Evolutionary conservation across 2,329 filamentous ascomycete genomes (phyloP), one percentile per base, ranked within the genome.

Genomic region (Venturiaceae sp.): DNA sequence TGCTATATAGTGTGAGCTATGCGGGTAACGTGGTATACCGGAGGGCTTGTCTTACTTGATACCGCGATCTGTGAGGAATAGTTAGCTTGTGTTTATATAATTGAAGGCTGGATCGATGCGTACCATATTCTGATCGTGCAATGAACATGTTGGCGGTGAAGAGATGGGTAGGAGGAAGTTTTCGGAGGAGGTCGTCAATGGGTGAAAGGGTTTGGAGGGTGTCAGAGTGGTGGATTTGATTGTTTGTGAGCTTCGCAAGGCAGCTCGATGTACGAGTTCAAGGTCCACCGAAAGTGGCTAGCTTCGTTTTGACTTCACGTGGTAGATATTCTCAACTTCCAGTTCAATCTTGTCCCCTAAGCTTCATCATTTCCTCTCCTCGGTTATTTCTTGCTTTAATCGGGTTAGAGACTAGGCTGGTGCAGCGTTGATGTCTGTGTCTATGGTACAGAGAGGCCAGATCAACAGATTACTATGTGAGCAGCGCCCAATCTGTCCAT

Each of bases 41-140:
- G 62, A 55, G 63, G 63, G 60, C 57, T 58, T 62, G 55, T 59
- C 85, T 67, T 83, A 94, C 89, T 96, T 97, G 84, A 97, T 96
- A 71, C 92, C 92, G 77, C 92, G 91, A 81, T 97, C 92, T 96
- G 66, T 58, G 59, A 52, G 55, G 8, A 53, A 34, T 33, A 53
- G 39, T 47, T 28, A 53, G 52, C 28, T 34, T 33, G 30, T 50
- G 30, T 53, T 59, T 64, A 58, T 70, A 73, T 87, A 80, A 28
- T 50, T n/a, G 26, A n/a, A 50, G 44, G 26, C 26, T 30, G 26
- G 37, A 41, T 13, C 30, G 26, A 50, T 13, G 44, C 14, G 26
- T 83, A 94, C 92, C 94, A 81, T 99, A 99, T 92, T 99, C 94
- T 74, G 92, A 97, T 80, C 94, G 90, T 83, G 94, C 92, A 84